A percentile compares a stretch with the other conserved stretches of the same genome.
These are phyloP conservation scores for Boletus holoroseus DNA, from an alignment of 1,284 basidiomycete genomes.

Conservation along the genomic window DNA sequence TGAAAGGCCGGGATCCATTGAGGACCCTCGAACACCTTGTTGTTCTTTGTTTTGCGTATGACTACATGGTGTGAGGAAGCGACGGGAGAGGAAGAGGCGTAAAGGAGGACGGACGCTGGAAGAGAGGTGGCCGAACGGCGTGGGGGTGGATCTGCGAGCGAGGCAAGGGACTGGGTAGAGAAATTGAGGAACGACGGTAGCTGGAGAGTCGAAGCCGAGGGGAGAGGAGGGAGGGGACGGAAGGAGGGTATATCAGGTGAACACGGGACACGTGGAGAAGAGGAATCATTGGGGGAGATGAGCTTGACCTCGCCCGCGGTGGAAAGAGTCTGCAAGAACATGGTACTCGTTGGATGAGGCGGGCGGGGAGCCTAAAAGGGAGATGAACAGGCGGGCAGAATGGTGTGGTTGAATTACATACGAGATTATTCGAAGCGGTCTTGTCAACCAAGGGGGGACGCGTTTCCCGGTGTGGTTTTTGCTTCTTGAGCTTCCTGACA, in stretches of 20 bases:
- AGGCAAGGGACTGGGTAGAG: slow-evolving; percentile 22
- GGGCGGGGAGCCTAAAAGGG: slow-evolving; percentile 16
- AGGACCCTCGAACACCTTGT: slow-evolving; percentile 29
- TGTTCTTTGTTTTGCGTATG: slow-evolving; percentile 17
- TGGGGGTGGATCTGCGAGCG: slow-evolving; percentile 9
- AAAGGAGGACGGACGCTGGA: slow-evolving; percentile 18
- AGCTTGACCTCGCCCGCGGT: slow-evolving; percentile 15
- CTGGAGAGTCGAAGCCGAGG: slow-evolving; percentile 35
- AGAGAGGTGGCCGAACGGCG: slow-evolving; percentile 10
- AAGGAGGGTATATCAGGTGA: slow-evolving; percentile 23
- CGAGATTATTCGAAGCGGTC: slow-evolving; percentile 25
- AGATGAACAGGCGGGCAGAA: slow-evolving; percentile 11
- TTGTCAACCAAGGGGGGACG: slow-evolving; percentile 29
- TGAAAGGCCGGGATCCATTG: slow-evolving; percentile 36
- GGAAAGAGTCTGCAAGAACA: slow-evolving; percentile 16
- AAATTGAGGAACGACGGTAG: slow-evolving; percentile 37
- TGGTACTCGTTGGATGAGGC: slow-evolving; percentile 15
- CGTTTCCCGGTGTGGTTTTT: slow-evolving; percentile 14
- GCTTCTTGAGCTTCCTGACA: slow-evolving; percentile 23
- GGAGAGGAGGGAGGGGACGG: slow-evolving; percentile 33
- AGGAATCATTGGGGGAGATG: slow-evolving; percentile 1
- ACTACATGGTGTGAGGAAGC: slow-evolving; percentile 14
- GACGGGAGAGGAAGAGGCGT: slow-evolving; percentile 13
- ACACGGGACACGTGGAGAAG: slow-evolving; percentile 5
- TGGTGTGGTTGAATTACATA: slow-evolving; percentile 29